phyloP scores from a whole-genome alignment of 164 flowering plant species.

The Piper longum region DNA sequence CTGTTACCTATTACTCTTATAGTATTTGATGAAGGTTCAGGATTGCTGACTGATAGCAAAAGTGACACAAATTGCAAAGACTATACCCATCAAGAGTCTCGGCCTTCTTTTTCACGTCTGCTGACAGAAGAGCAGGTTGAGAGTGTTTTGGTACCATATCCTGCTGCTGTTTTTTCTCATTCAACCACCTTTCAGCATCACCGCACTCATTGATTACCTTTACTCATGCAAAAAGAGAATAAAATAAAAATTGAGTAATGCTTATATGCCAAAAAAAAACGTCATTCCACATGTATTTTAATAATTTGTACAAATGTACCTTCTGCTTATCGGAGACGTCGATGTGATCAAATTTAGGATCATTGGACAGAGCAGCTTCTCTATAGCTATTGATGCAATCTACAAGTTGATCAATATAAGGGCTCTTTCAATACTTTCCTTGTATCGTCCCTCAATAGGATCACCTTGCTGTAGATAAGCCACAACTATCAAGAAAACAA shows the following conservation, averaged over 20 bases:
- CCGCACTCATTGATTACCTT: constrained; percentile 81
- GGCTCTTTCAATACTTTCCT: constrained; percentile 55
- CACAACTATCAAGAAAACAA: not conserved
- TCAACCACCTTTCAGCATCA: constrained; percentile 82
- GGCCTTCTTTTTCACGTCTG: constrained; percentile 74
- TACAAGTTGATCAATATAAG: constrained; percentile 52
- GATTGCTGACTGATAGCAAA: too few species aligned
- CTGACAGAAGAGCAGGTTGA: constrained; percentile 50
- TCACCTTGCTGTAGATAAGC: constrained; percentile 63
- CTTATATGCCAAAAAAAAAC: not conserved
- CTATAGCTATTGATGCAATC: constrained; percentile 76
- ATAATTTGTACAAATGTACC: constrained; percentile 21
- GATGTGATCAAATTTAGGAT: constrained; percentile 84
- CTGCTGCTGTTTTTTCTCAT: constrained; percentile 82
- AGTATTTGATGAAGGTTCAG: not conserved
- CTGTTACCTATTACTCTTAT: not conserved
- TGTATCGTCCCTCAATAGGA: constrained; percentile 78
- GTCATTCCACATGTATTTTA: not conserved
- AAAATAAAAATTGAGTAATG: not conserved
- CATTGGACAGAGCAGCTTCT: constrained; percentile 73
- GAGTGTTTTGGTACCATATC: constrained; percentile 71
- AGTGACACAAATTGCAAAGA: too few species aligned
- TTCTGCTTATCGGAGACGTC: constrained; percentile 76
- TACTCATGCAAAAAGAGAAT: not conserved
- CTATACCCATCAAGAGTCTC: constrained; percentile 79